These are phyloP conservation scores for Polymyxa betae DNA, from an alignment of 208 protist genomes.

Conservation along the genomic window DNA sequence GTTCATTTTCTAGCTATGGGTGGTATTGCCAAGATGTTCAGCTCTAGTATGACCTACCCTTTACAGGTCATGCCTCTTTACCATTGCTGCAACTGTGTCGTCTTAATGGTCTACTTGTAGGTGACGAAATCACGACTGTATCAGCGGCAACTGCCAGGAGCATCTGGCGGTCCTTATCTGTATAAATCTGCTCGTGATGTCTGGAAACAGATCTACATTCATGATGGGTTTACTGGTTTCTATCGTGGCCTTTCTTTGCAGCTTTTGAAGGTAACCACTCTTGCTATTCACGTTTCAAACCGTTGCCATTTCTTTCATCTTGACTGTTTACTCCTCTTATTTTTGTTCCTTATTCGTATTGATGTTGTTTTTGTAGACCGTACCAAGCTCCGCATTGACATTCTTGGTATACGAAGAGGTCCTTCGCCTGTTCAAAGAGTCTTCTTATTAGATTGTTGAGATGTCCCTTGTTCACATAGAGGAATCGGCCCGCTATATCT, in stretches of 20 bases:
- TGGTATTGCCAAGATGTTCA: slow-evolving; percentile 41
- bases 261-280: slow-evolving; percentile 7
- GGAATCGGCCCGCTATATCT: too few relatives aligned
- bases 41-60: slow-evolving; percentile 6
- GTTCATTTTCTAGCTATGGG: slow-evolving; percentile 28
- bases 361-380: not conserved
- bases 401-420: slow-evolving; percentile 52
- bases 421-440: not conserved
- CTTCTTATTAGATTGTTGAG: too few relatives aligned
- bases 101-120: not conserved
- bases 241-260: not conserved
- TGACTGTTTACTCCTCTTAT: too few relatives aligned
- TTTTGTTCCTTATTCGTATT: too few relatives aligned
- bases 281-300: not conserved
- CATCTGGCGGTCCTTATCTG: not conserved
- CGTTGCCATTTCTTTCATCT: not conserved
- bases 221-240: not conserved
- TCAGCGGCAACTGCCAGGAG: slow-evolving; percentile 12
- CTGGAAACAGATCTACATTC: not conserved
- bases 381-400: slow-evolving; percentile 28
- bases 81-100: not conserved
- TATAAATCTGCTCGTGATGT: slow-evolving; percentile 10
- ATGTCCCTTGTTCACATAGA: too few relatives aligned
- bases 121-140: slow-evolving; percentile 32
- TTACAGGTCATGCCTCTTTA: not conserved